Evolutionary conservation across 140 eudicot genomes (phyloP), one percentile per base, ranked within the genome.

Genomic region (Cichorium intybus): DNA sequence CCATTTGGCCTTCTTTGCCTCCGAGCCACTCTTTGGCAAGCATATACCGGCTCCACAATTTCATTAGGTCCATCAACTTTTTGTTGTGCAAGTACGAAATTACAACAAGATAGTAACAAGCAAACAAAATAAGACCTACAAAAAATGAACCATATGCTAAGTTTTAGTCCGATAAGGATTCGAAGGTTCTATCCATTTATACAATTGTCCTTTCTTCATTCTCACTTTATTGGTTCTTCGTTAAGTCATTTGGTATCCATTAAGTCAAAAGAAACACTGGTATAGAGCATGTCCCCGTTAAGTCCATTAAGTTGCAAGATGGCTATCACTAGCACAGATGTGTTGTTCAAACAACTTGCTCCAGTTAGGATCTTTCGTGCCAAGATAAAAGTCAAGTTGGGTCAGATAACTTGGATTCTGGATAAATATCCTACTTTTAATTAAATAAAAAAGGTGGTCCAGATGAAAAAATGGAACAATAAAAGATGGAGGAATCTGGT

Each of bases 391-490:
- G 20, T 48, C 69, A 18, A 62, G 66, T 60, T 59, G 66, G 35
- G 51, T 56, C 45, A 57, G 67, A 58, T 69, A 69, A 4, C 46
- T 23, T 6, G 16, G 55, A 51, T 61, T 46, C 50, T 18, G 24
- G 47, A 55, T 56, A 43, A 48, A 73, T 47, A 73, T 73, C 60
- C 24, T 46, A 64, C 67, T 73, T 64, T 62, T 63, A 47, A 63
- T 64, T 56, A 73, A 73, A 73, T 24, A 57, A 57, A 72, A 55
- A 43, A 74, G 47, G 56, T 74, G 74, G 74, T 57, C 79, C 69
- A 43, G 21, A 17, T 47, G 28, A 10, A 46, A 45, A 51, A 31
- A 31, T 47, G 20, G 56, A 74, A 74, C 68, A 65, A 56, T 11
- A 52, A 56, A 73, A 64, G 67, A 73, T 56, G 55, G 35, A 66